Base-by-base conservation (phyloP, 148 eudicot genomes). In the Rhododendron kiyosumense region DNA sequence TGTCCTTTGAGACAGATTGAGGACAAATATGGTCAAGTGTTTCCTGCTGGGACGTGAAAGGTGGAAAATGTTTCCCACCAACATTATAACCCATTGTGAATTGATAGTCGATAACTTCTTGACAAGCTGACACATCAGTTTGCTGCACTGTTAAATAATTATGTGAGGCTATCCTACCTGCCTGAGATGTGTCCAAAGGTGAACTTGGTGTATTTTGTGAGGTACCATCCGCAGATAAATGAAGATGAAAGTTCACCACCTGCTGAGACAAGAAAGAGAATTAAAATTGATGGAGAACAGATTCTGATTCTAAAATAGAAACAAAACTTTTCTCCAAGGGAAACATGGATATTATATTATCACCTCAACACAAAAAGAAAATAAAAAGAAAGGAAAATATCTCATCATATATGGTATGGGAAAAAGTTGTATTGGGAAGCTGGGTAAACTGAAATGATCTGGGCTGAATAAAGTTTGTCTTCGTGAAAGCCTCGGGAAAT, bases 181-280 rank as follows among this genome's bases (percentile, higher is more conserved):
- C 85, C 88, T 90, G 92, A 86, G 87, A 87, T 28, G 77, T 85
- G 57, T 77, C 83, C 71, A 88, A 12, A 51, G 22, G 61, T 84
- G 90, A 84, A 81, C 82, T 61, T 73, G 87, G 85, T 18, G 74
- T 79, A 80, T 82, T 80, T 14, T 92, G 87, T 61, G 93, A 91
- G 46, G 79, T 75, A 61, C 85, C 90, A 86, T 89, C 92, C 2
- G 84, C 73, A 52, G 96, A 94, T 83, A 94, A 90, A 89, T 90
- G 91, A 59, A 94, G 91, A 84, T 89, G 90, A 81, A 93, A 93
- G 52, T 87, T 90, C 34, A 87, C 86, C 79, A 90, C 95, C 98
- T 94, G 92, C 82, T 49, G 81, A 78, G 84, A 82, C 61, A 82
- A 85, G 63, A 41, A 61, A 67, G 41, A 71, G 45, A 51, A 28